Conservation (phyloP, 192 early-diverging fungal genomes). For the Dispira parvispora region DNA sequence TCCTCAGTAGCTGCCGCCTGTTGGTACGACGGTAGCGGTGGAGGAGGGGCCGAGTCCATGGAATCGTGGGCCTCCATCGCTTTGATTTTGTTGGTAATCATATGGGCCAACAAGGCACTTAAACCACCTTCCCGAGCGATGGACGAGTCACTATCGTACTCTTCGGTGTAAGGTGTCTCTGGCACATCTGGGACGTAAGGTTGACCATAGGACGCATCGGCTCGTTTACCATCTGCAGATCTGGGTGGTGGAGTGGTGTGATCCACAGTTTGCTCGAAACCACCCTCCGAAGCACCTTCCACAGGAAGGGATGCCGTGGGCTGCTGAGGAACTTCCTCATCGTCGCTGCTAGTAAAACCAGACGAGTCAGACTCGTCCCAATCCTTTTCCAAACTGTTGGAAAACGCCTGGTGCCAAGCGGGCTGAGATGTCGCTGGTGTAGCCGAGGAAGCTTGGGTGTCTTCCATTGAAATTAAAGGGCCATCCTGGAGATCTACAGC, state of each 20-base stretch:
- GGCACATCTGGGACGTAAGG: no score
- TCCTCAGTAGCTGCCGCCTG: no score
- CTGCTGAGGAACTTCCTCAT: neutral
- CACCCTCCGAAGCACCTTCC: no score
- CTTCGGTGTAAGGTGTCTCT: no score
- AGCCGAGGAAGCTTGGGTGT: neutral
- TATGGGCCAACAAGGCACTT: slow-evolving; percentile 6
- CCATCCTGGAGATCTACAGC: no score
- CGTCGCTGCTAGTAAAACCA: neutral
- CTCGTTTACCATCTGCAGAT: neutral
- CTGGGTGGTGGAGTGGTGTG: no score
- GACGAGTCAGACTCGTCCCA: slow-evolving; percentile 8
- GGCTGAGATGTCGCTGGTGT: neutral
- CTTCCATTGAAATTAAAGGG: no score
- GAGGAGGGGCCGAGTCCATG: neutral
- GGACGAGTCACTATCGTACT: slow-evolving; percentile 6
- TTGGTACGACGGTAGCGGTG: slow-evolving; percentile 2
- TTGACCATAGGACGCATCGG: slow-evolving; percentile 1
- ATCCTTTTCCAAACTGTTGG: slow-evolving; percentile 7
- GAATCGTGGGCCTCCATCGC: slow-evolving; percentile 5
- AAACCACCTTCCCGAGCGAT: neutral
- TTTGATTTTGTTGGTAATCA: slow-evolving; percentile 9
- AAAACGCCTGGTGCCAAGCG: neutral
- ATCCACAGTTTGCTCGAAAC: no score
- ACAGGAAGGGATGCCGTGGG: no score